Percentiles rank a stretch among this genome's conserved stretches.
These are phyloP conservation scores for Decorospora gaudefroyi DNA, from an alignment of 2,329 filamentous ascomycete genomes.

Conservation along the genomic window DNA sequence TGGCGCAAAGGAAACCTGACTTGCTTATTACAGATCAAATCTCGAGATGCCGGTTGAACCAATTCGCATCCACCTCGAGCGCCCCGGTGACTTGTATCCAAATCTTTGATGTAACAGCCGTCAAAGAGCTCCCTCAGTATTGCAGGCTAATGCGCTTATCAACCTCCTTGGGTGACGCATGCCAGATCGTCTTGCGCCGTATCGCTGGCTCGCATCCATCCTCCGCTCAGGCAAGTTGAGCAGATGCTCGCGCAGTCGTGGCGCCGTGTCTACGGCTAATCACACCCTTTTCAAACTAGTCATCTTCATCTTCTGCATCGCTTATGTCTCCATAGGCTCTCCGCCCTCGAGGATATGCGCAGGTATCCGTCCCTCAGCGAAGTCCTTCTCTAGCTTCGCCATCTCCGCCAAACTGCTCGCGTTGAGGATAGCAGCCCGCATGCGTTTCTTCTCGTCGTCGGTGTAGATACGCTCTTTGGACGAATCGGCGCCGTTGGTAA, in stretches of 20 bases:
- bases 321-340: conserved; percentile 39
- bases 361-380: conserved; percentile 86
- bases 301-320: background rate
- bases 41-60: too few species aligned
- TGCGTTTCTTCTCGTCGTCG: conserved; percentile 80
- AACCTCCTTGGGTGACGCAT: background rate
- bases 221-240: too few species aligned
- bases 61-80: background rate
- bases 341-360: conserved; percentile 36
- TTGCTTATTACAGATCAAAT: conserved; percentile 12
- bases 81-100: background rate
- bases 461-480: conserved; percentile 72
- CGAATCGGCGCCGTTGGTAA: conserved; percentile 45
- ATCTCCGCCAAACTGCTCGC: conserved; percentile 92
- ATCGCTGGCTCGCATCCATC: too few species aligned
- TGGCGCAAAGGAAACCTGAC: conserved; percentile 14
- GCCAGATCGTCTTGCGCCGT: background rate
- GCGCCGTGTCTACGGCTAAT: background rate
- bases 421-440: conserved; percentile 85
- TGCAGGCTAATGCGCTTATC: background rate
- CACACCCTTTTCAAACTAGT: background rate
- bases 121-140: background rate
- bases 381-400: conserved; percentile 83
- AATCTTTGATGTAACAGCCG: background rate
- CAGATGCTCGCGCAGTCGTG: conserved; percentile 4